These are phyloP conservation scores for Sporothrix schenckii DNA, from an alignment of 2,329 filamentous ascomycete genomes.

Conservation along the genomic window DNA sequence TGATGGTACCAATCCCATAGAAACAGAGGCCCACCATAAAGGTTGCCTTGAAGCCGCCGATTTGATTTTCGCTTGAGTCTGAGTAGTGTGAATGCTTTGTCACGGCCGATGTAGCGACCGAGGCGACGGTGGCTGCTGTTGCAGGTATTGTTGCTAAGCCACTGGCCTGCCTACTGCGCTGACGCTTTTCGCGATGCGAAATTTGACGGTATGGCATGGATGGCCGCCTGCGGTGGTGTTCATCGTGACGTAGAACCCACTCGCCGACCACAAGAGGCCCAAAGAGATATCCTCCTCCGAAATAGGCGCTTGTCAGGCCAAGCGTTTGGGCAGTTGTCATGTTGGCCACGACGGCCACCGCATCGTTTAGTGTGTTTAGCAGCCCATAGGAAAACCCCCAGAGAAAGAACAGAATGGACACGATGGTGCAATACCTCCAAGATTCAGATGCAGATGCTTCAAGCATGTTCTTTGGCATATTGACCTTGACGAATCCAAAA, in stretches of 20 bases:
- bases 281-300: constrained; percentile 69
- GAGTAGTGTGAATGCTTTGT: constrained; percentile 4
- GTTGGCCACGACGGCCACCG: constrained; percentile 64
- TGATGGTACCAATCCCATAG: constrained; percentile 76
- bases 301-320: constrained; percentile 71
- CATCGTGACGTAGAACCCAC: constrained; percentile 70
- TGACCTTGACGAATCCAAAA: constrained; percentile 77
- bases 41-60: constrained; percentile 74
- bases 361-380: constrained; percentile 76
- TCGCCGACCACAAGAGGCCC: constrained; percentile 70
- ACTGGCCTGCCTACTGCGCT: background rate
- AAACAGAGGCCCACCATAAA: constrained; percentile 77
- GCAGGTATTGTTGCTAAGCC: constrained; percentile 1
- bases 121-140: constrained; percentile 2
- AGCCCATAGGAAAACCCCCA: constrained; percentile 89
- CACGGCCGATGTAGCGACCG: background rate
- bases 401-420: constrained; percentile 80
- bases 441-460: constrained; percentile 65
- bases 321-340: constrained; percentile 66
- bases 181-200: background rate
- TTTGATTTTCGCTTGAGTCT: constrained; percentile 45
- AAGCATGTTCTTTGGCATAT: constrained; percentile 70
- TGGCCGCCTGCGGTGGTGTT: constrained; percentile 54
- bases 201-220: constrained; percentile 37
- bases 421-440: constrained; percentile 70